phyloP scores from a whole-genome alignment of 2,329 filamentous ascomycete species.

The Dissoconium aciculare region DNA sequence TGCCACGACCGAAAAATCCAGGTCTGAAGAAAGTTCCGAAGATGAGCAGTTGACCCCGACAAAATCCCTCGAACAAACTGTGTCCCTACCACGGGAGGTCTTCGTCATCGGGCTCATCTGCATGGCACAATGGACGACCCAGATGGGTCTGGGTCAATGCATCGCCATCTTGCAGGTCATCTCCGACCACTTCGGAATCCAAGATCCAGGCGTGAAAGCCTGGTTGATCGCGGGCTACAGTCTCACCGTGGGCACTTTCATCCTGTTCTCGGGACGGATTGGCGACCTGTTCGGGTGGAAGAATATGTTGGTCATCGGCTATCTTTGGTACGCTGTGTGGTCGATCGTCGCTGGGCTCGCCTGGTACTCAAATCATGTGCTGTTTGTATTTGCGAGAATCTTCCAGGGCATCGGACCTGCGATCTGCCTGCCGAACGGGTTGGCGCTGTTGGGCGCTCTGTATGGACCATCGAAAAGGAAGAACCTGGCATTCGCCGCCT shows the following conservation, averaged over 20 bases:
- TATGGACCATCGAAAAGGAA: conserved; percentile 24
- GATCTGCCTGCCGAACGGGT: conserved; percentile 24
- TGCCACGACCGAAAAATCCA: no score
- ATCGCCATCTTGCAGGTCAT: conserved; percentile 28
- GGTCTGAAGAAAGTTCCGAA: no score
- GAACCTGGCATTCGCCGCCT: conserved; percentile 26
- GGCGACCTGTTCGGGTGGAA: conserved; percentile 33
- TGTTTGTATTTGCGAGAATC: conserved; percentile 25
- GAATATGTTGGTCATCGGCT: conserved; percentile 28
- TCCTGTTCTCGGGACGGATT: conserved; percentile 30
- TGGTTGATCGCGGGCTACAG: conserved; percentile 32
- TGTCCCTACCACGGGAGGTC: conserved; percentile 19
- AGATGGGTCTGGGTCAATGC: conserved; percentile 16
- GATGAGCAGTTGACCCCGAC: conserved; percentile 9
- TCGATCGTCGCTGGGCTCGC: conserved; percentile 27
- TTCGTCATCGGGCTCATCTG: conserved; percentile 18
- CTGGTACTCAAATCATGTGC: conserved; percentile 19
- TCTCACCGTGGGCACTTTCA: conserved; percentile 32
- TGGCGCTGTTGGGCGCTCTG: conserved; percentile 23
- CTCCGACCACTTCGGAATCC: conserved; percentile 25
- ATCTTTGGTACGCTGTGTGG: conserved; percentile 28
- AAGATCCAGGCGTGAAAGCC: conserved; percentile 28
- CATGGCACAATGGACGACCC: conserved; percentile 20
- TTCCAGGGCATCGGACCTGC: conserved; percentile 28
- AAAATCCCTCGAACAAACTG: conserved; percentile 15